Evolutionary conservation across 495 filamentous ascomycete species (phyloP), one percentile per base, ranked within the genome.

Genomic region (Sphaerosporella brunnea): DNA sequence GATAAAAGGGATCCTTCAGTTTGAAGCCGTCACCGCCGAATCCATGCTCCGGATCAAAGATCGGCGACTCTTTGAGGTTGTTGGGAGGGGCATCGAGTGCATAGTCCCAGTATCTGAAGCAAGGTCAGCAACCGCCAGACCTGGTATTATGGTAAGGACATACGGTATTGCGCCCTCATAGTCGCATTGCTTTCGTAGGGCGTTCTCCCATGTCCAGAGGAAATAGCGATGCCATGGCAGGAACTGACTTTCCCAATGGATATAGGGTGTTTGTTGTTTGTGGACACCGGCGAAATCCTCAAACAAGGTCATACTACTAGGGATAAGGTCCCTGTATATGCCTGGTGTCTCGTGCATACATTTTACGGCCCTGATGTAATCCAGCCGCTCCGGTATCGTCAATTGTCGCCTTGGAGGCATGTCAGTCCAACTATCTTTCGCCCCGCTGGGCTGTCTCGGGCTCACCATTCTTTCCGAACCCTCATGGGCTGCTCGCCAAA

Each of bases 341-440:
- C 74, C 52, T 0, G 77, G 72, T 52, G 70, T 60, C 7, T 48
- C 52, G 48, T 74, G 68, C 0, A 86, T 56, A 53, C 80, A 84
- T 38, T 72, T 65, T 11, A 82, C 72, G 1, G 80, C 75, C n/a
- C 71, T 62, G 49, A 77, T 77, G 48, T 82, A 84, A 8, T 63
- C 24, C 19, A 34, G 10, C 19, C 30, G 10, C 43, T 46, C 10
- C 8, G 24, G 2, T 15, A 34, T 46, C 4, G 25, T 46, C 4
- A 46, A 25, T 19, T 19, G 13, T 19, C 43, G 10, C 43, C 43
- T 46, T 4, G 9, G 23, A 2, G 34, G 3, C 1, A 34, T 46
- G 28, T 19, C 18, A 46, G 43, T 19, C 2, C n/a, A 13, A 46
- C 9, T 16, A 21, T 18, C 18, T 16, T 45, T 9, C 9, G 13